These are phyloP conservation scores for Linnemannia exigua DNA, from an alignment of 192 early-diverging fungal genomes.

Conservation along the genomic window DNA sequence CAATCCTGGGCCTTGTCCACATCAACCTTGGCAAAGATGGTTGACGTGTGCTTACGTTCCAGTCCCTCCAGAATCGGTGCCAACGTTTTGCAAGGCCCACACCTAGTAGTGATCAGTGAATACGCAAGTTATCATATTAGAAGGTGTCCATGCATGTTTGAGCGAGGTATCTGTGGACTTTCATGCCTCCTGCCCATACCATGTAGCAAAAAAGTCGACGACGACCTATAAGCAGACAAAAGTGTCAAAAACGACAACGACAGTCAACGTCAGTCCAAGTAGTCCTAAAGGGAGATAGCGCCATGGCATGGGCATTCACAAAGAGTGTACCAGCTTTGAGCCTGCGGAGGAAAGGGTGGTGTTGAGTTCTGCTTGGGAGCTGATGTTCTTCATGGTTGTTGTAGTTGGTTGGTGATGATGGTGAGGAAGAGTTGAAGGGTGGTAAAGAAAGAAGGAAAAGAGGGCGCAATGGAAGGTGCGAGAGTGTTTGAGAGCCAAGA, in stretches of 20 bases:
- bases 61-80: constrained; percentile 46
- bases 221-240: constrained; percentile 25
- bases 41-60: constrained; percentile 46
- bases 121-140: background rate
- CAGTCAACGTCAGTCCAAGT: background rate
- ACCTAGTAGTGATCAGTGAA: constrained; percentile 1
- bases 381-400: constrained; percentile 37
- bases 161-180: background rate
- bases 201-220: constrained; percentile 51
- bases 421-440: background rate
- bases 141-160: background rate
- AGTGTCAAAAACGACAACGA: background rate
- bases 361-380: constrained; percentile 39
- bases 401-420: background rate
- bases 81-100: constrained; percentile 52
- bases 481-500: no score
- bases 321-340: constrained; percentile 25
- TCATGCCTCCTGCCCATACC: constrained; percentile 8
- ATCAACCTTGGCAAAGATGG: constrained; percentile 49
- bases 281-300: background rate
- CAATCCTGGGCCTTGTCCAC: constrained; percentile 51
- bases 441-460: background rate
- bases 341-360: constrained; percentile 34
- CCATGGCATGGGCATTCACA: background rate
- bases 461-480: background rate